These are phyloP conservation scores for Saccharomyces hybrid DNA, from an alignment of 1,139 yeast species.

Conservation along the genomic window DNA sequence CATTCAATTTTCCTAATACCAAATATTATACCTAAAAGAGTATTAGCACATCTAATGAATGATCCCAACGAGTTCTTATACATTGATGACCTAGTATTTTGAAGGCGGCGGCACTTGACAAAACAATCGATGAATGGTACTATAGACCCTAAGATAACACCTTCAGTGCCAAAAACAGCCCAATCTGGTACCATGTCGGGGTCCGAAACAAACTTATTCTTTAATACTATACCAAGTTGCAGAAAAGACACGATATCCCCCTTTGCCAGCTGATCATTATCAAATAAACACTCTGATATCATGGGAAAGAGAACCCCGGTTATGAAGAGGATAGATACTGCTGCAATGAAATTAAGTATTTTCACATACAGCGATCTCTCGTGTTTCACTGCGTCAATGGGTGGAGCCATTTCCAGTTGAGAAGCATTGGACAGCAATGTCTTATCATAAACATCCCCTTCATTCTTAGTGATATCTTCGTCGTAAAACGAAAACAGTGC, in stretches of 20 bases:
- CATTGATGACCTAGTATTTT: conserved; percentile 14
- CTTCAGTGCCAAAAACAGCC: conserved; percentile 44
- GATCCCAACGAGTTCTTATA: conserved; percentile 32
- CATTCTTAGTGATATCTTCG: conserved; percentile 23
- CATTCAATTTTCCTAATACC: conserved; percentile 77
- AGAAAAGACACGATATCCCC: not conserved
- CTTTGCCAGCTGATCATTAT: not conserved
- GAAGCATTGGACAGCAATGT: conserved; percentile 15
- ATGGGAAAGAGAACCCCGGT: not conserved
- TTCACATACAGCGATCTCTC: not conserved
- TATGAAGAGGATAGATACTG: conserved; percentile 1
- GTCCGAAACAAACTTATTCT: not conserved
- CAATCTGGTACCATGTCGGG: conserved; percentile 26
- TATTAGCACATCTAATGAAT: conserved; percentile 56
- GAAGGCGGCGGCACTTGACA: not conserved
- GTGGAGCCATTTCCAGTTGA: conserved; percentile 14
- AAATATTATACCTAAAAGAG: conserved; percentile 75
- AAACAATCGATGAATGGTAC: conserved; percentile 52
- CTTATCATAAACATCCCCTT: conserved; percentile 14
- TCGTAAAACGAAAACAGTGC: conserved; percentile 26
- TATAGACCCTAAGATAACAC: conserved; percentile 55
- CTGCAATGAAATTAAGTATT: not conserved
- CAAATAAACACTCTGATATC: not conserved
- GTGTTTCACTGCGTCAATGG: conserved; percentile 4
- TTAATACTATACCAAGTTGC: not conserved